A percentile compares a stretch with the other conserved stretches of the same genome.
These are phyloP conservation scores for Tolypocladium endophyticum DNA, from an alignment of 2,329 filamentous ascomycete genomes.

Conservation along the genomic window DNA sequence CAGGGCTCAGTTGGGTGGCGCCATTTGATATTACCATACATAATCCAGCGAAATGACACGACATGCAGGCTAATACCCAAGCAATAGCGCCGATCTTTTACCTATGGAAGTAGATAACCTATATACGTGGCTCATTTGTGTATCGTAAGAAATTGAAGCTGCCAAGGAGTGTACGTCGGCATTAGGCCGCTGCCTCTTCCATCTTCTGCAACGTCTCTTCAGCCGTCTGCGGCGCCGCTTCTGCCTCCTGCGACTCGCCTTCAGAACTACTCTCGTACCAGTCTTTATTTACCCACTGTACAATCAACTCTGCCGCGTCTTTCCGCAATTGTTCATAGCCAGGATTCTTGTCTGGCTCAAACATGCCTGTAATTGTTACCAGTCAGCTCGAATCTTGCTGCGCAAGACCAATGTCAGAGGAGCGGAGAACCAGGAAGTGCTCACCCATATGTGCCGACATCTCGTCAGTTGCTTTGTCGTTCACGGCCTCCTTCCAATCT, in stretches of 20 bases:
- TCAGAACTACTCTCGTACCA: constrained; percentile 53
- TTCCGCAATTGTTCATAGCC: constrained; percentile 59
- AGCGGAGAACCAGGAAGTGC: constrained; percentile 13
- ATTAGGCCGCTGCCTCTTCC: too few species aligned
- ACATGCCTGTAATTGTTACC: constrained; percentile 46
- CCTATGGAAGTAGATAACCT: too few species aligned
- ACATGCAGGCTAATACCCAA: too few species aligned
- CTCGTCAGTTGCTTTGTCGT: constrained; percentile 72
- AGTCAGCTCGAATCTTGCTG: constrained; percentile 3
- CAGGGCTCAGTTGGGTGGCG: too few species aligned
- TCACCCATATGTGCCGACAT: constrained; percentile 66
- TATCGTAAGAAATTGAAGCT: too few species aligned
- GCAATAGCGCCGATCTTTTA: too few species aligned
- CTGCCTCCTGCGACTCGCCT: constrained; percentile 9
- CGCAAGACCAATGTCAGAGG: neutral
- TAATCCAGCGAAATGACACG: too few species aligned
- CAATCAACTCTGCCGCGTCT: constrained; percentile 54
- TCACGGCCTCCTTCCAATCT: constrained; percentile 61
- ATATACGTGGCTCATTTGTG: too few species aligned
- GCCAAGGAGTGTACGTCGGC: too few species aligned
- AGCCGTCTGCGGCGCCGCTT: neutral
- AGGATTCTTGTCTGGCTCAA: constrained; percentile 60
- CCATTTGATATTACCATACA: too few species aligned
- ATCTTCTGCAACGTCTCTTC: neutral
- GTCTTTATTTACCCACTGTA: constrained; percentile 51